Evolutionary conservation across 352 stramenopile genomes (phyloP), one percentile per base, ranked within the genome.

Genomic region (Pythium phragmitis): DNA sequence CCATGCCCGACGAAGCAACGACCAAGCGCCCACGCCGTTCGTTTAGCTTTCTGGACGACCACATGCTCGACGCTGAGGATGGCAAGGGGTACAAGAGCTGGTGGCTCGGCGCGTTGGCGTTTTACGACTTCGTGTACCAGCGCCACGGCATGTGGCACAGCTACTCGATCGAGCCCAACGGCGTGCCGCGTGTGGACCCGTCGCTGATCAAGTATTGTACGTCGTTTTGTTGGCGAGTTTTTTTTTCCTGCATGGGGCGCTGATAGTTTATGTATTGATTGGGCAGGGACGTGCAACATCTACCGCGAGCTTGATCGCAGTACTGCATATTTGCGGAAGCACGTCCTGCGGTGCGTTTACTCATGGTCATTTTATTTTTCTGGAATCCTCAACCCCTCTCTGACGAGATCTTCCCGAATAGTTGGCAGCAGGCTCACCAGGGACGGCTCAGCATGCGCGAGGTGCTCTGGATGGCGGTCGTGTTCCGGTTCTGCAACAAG

Each of bases 71-170:
- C 43, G 84, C 69, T 37, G 80, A 87, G 14, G 74, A 89, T 46
- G 74, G 74, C 59, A 88, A 88, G 52, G 79, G 80, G n/a, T 91
- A 92, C 68, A 92, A 90, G 63, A 94, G 85, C 62, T 94, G 85
- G 85, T 94, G 85, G 85, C 79, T 91, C 36, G 82, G 85, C 28
- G 85, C 85, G 13, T 66, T 94, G 17, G 85, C 85, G 36, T 92
- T 90, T 61, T 94, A 91, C 68, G 83, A 94, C 64, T 94, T 90
- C 63, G 81, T 91, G 43, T 94, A 92, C 63, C 85, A 94, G 58
- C 85, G 85, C 23, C 85, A 94, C 47, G 82, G 82, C 50, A 94
- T 94, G 85, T 92, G 85, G 82, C 82, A 94, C 63, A 89, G 82
- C 65, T 94, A 94, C 61, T 80, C 82, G 6, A 91, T 90, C 65